These are phyloP conservation scores for Vitis hybrid DNA, from an alignment of 177 flowering plant genomes.

Conservation along the genomic window DNA sequence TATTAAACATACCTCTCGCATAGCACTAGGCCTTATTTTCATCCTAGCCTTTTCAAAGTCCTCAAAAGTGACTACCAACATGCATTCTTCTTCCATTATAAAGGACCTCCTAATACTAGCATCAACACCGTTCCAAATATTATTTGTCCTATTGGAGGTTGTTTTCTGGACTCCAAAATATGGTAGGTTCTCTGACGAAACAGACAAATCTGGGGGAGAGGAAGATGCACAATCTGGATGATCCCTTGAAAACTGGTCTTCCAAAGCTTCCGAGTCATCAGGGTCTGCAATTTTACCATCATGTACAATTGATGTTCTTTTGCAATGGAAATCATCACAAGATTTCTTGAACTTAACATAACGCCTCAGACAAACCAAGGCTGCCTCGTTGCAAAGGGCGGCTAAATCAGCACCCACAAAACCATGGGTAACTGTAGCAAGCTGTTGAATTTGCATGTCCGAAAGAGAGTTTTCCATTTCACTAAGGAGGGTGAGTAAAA, in stretches of 20 bases:
- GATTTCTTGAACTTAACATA: constrained; percentile 29
- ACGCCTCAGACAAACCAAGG: constrained; percentile 64
- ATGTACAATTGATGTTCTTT: not conserved
- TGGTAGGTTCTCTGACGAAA: constrained; percentile 20
- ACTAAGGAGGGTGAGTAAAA: constrained; percentile 53
- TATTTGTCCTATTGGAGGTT: not conserved
- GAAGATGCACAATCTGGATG: constrained; percentile 33
- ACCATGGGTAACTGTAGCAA: constrained; percentile 83
- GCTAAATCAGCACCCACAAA: constrained; percentile 96
- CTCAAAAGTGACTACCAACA: constrained; percentile 45
- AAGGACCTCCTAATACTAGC: constrained; percentile 11
- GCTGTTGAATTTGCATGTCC: constrained; percentile 52
- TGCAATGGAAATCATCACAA: constrained; percentile 14
- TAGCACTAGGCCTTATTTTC: constrained; percentile 96
- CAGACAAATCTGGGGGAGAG: constrained; percentile 18
- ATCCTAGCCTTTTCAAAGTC: constrained; percentile 88
- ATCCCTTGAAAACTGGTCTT: constrained; percentile 9
- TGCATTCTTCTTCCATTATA: constrained; percentile 19
- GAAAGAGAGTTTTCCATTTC: constrained; percentile 67
- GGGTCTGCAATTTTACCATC: constrained; percentile 11
- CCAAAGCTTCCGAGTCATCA: constrained; percentile 15
- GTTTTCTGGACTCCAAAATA: constrained; percentile 9
- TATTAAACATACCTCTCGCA: constrained; percentile 84
- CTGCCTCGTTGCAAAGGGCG: constrained; percentile 82
- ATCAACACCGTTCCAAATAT: constrained; percentile 6